Conservation (phyloP, 2,329 filamentous ascomycete genomes). For the Penicillium sp. region DNA sequence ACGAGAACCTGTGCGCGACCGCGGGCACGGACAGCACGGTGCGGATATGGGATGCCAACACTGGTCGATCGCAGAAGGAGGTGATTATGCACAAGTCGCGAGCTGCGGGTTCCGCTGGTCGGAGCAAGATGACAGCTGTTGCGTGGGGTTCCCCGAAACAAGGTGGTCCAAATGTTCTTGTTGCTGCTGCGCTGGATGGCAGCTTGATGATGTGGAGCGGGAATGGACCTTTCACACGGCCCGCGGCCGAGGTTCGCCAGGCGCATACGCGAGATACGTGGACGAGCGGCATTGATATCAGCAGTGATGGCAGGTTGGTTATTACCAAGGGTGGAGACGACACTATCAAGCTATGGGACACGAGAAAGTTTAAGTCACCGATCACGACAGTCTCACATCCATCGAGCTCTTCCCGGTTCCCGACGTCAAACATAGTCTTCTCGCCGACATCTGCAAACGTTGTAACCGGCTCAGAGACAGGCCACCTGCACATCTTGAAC, state of each 20-base stretch:
- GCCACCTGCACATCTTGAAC: constrained; percentile 90
- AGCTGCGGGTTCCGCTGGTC: constrained; percentile 82
- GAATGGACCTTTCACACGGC: constrained; percentile 82
- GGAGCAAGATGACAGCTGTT: constrained; percentile 92
- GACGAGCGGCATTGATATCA: constrained; percentile 92
- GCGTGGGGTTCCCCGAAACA: constrained; percentile 80
- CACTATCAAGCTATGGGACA: constrained; percentile 95
- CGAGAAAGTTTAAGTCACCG: constrained; percentile 89
- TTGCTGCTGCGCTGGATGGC: constrained; percentile 85
- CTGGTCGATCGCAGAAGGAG: constrained; percentile 86
- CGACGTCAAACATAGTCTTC: constrained; percentile 87
- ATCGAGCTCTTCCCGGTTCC: constrained; percentile 82
- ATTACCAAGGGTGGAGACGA: constrained; percentile 91
- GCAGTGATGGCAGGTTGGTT: constrained; percentile 85
- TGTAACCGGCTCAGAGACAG: constrained; percentile 84
- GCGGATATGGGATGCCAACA: constrained; percentile 95
- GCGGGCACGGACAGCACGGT: constrained; percentile 94
- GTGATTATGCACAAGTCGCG: constrained; percentile 96
- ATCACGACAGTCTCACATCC: constrained; percentile 78
- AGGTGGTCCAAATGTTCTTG: constrained; percentile 77
- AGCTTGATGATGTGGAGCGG: constrained; percentile 91
- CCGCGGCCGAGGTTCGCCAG: constrained; percentile 79
- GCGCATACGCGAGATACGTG: constrained; percentile 84
- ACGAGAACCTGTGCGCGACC: constrained; percentile 84
- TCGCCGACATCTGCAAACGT: constrained; percentile 82